These are phyloP conservation scores for Rubroboletus pulcherrimus DNA, from an alignment of 768 basidiomycete genomes.

Conservation along the genomic window DNA sequence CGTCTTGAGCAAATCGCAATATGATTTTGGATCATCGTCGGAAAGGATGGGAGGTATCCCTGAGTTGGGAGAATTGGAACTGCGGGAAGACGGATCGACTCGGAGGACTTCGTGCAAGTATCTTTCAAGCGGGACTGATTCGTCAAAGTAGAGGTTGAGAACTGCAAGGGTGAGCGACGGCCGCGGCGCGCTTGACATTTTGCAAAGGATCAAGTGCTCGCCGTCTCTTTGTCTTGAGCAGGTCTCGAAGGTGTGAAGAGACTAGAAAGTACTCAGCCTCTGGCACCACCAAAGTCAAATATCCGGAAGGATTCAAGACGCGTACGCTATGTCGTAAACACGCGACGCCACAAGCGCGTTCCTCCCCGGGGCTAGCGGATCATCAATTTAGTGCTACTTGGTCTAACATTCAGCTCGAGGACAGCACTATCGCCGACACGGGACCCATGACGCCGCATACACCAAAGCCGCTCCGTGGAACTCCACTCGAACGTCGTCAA, in stretches of 20 bases:
- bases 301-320: background rate
- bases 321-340: background rate
- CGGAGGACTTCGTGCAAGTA: slow-evolving; percentile 40
- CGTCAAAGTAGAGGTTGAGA: slow-evolving; percentile 42
- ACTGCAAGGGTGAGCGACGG: slow-evolving; percentile 29
- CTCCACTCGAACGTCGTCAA: background rate
- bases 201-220: background rate
- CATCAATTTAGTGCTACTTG: no score
- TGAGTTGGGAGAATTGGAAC: slow-evolving; percentile 9
- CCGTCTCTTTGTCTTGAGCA: background rate
- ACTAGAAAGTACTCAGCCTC: background rate
- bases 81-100: background rate
- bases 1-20: slow-evolving; percentile 38
- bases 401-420: background rate
- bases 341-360: background rate
- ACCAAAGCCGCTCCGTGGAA: no score
- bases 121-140: slow-evolving; percentile 35
- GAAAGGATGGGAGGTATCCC: slow-evolving; percentile 1
- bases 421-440: no score
- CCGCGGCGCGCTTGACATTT: slow-evolving; percentile 2
- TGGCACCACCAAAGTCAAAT: background rate
- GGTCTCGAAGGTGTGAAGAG: background rate
- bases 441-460: no score
- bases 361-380: no score
- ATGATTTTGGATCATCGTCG: slow-evolving; percentile 27